phyloP scores from a whole-genome alignment of 176 grass and related monocot genomes.

The Oryza australiensis region DNA sequence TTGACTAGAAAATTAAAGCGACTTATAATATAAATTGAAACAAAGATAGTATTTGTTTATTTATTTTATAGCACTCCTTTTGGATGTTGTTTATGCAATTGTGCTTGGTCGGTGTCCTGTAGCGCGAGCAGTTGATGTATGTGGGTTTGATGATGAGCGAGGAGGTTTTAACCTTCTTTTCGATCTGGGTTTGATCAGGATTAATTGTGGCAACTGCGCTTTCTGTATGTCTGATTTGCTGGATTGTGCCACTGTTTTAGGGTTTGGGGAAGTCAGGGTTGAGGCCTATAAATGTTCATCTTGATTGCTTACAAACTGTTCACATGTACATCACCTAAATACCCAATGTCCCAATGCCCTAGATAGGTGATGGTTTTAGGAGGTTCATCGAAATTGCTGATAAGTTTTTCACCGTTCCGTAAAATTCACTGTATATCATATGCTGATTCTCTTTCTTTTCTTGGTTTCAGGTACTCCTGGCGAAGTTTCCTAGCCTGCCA shows the following conservation, averaged over 20 bases:
- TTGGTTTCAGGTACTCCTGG: conserved; percentile 63
- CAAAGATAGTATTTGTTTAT: too few relatives aligned
- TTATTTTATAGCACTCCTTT: neutral
- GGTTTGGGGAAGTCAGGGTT: neutral
- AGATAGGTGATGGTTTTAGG: neutral
- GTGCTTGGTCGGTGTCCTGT: neutral
- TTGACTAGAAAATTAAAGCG: too few relatives aligned
- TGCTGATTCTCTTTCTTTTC: neutral
- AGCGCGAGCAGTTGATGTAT: neutral
- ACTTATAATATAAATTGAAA: too few relatives aligned
- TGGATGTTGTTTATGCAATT: neutral
- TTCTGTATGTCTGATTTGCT: neutral
- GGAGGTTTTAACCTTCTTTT: neutral
- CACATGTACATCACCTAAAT: neutral
- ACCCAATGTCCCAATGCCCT: neutral
- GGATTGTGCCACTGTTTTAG: neutral
- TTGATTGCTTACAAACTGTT: neutral
- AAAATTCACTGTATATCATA: neutral
- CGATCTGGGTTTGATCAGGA: neutral
- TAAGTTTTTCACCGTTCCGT: too few relatives aligned
- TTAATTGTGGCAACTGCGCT: neutral
- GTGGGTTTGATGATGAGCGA: neutral
- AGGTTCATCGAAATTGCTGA: neutral
- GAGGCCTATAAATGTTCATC: neutral
- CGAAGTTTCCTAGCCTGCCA: conserved; percentile 66